Evolutionary conservation across 306 rosid genomes (phyloP).

Genomic region (Vigna mungo): DNA sequence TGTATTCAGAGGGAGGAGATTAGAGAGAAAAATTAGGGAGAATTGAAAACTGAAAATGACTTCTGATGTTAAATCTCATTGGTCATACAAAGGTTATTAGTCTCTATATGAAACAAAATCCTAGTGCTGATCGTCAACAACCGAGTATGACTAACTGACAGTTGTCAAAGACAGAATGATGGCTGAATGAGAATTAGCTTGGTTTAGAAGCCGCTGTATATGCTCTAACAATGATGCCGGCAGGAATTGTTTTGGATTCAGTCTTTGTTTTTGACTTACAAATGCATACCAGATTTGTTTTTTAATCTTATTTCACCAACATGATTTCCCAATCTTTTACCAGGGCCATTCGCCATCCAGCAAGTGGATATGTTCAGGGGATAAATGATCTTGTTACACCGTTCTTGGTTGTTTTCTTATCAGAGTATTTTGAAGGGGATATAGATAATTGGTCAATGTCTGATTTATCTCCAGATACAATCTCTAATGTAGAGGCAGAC

Average conservation of each 20-base stretch:
- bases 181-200: neutral
- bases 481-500: constrained; percentile 79
- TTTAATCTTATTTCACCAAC: constrained; percentile 2
- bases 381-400: constrained; percentile 92
- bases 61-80: neutral
- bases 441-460: constrained; percentile 78
- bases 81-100: neutral
- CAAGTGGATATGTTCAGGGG: constrained; percentile 97
- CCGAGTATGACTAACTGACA: neutral
- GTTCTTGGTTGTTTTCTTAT: constrained; percentile 81
- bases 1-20: neutral
- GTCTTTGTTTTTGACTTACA: constrained; percentile 28
- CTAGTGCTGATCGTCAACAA: constrained; percentile 1
- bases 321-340: constrained; percentile 42
- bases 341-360: constrained; percentile 97
- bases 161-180: neutral
- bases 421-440: constrained; percentile 78
- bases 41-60: neutral
- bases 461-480: constrained; percentile 66
- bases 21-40: neutral
- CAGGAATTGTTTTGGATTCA: constrained; percentile 20
- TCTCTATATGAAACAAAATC: neutral
- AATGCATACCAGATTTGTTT: neutral
- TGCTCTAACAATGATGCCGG: neutral
- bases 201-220: neutral